These are phyloP conservation scores for Clonostachys rhizophaga DNA, from an alignment of 2,329 filamentous ascomycete species.

Conservation along the genomic window DNA sequence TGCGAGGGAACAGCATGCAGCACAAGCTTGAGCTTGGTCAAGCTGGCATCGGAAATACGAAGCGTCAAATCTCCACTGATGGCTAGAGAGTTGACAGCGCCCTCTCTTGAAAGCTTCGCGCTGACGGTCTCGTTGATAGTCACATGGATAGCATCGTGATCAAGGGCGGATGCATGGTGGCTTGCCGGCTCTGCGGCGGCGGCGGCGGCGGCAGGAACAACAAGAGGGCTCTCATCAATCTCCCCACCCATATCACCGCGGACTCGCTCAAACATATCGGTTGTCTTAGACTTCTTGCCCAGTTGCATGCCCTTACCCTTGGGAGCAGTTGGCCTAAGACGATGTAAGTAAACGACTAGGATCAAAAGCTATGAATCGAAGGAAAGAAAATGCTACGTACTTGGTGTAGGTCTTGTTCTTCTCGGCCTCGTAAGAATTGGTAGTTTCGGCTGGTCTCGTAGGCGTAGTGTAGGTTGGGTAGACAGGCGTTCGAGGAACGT, in stretches of 20 bases:
- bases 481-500: slow-evolving; percentile 67
- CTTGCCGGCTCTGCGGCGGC: slow-evolving; percentile 46
- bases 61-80: slow-evolving; percentile 91
- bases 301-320: slow-evolving; percentile 99
- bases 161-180: slow-evolving; percentile 62
- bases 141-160: slow-evolving; percentile 83
- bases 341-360: no score
- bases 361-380: no score
- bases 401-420: slow-evolving; percentile 91
- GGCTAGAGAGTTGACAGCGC: slow-evolving; percentile 77
- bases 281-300: slow-evolving; percentile 97
- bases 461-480: slow-evolving; percentile 90
- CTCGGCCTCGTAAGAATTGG: slow-evolving; percentile 93
- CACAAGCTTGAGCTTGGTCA: slow-evolving; percentile 88
- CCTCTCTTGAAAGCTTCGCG: slow-evolving; percentile 84
- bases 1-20: slow-evolving; percentile 72
- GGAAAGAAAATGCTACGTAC: slow-evolving; percentile 35
- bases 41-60: slow-evolving; percentile 79
- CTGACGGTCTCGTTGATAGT: slow-evolving; percentile 87
- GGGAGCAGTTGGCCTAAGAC: slow-evolving; percentile 51
- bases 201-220: slow-evolving; percentile 48
- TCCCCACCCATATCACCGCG: slow-evolving; percentile 87
- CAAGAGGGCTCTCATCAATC: slow-evolving; percentile 71
- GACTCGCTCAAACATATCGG: slow-evolving; percentile 95
- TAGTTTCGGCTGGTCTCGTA: slow-evolving; percentile 71